phyloP scores from a whole-genome alignment of 2,329 filamentous ascomycete species.

The Raffaelea deltoideospora region DNA sequence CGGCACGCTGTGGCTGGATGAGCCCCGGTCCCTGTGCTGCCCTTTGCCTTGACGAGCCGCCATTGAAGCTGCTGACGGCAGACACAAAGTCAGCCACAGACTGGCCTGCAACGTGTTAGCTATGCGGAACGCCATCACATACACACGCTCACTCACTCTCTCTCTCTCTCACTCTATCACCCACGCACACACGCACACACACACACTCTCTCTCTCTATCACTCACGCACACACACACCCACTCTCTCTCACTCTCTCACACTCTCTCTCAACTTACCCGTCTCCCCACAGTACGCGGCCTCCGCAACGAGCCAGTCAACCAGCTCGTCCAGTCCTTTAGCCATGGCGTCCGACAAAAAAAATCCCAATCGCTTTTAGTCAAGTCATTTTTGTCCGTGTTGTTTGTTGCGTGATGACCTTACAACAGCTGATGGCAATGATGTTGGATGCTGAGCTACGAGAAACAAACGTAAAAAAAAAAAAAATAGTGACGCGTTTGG shows the following conservation, averaged over 20 bases:
- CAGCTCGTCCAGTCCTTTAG: constrained; percentile 26
- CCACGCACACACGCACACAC: neutral
- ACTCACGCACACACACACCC: neutral
- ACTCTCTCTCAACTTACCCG: constrained; percentile 18
- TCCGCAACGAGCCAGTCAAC: constrained; percentile 27
- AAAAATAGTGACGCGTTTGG: neutral
- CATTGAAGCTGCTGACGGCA: constrained; percentile 8
- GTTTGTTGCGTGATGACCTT: too few species aligned
- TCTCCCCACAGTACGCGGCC: constrained; percentile 26
- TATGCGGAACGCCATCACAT: too few species aligned
- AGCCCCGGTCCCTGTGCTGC: neutral
- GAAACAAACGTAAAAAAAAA: constrained; percentile 2
- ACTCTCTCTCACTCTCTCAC: too few species aligned
- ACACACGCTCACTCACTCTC: too few species aligned
- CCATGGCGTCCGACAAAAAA: too few species aligned
- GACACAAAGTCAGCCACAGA: constrained; percentile 10
- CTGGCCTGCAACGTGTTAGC: constrained; percentile 7
- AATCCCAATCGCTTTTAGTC: too few species aligned
- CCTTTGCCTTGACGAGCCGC: neutral
- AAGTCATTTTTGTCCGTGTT: too few species aligned
- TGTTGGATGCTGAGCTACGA: neutral
- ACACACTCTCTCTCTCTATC: neutral
- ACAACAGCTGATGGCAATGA: too few species aligned
- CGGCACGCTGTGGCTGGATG: neutral
- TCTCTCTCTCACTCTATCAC: too few species aligned